A percentile compares a stretch with the other conserved stretches of the same genome.
Conservation (phyloP, 176 grass and related monocot species). For the Oryza nivara region DNA sequence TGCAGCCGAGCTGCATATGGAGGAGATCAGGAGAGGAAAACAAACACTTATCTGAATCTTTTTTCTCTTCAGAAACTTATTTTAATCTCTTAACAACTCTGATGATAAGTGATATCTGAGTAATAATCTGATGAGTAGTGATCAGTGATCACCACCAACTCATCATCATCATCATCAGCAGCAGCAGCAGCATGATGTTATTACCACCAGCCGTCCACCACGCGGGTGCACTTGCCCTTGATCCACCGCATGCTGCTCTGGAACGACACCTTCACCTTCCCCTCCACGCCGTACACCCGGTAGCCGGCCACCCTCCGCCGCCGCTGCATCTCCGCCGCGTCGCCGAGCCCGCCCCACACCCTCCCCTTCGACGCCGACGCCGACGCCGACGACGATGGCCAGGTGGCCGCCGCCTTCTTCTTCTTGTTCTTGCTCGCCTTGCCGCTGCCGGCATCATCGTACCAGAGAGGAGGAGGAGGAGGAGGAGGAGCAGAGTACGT, state of each 20-base stretch:
- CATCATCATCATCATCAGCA: too few species aligned
- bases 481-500: slow-evolving; percentile 1
- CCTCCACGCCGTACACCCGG: slow-evolving; percentile 50
- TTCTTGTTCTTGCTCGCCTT: slow-evolving; percentile 39
- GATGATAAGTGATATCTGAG: background rate
- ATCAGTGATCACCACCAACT: too few species aligned
- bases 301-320: slow-evolving; percentile 65
- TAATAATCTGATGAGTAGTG: background rate
- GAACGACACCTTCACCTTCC: slow-evolving; percentile 62
- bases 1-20: too few species aligned
- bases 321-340: slow-evolving; percentile 71
- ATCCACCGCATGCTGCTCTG: slow-evolving; percentile 68
- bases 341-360: slow-evolving; percentile 27
- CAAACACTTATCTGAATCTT: background rate
- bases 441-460: slow-evolving; percentile 15
- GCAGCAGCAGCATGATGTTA: too few species aligned
- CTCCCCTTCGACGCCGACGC: background rate
- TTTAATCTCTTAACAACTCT: background rate
- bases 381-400: slow-evolving; percentile 16
- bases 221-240: slow-evolving; percentile 54
- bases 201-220: slow-evolving; percentile 46
- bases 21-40: background rate
- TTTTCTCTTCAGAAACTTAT: too few species aligned
- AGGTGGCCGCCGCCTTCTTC: slow-evolving; percentile 32
- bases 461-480: too few species aligned